phyloP scores from a whole-genome alignment of 73 alveolate species.

The Symbiodinium natans region DNA sequence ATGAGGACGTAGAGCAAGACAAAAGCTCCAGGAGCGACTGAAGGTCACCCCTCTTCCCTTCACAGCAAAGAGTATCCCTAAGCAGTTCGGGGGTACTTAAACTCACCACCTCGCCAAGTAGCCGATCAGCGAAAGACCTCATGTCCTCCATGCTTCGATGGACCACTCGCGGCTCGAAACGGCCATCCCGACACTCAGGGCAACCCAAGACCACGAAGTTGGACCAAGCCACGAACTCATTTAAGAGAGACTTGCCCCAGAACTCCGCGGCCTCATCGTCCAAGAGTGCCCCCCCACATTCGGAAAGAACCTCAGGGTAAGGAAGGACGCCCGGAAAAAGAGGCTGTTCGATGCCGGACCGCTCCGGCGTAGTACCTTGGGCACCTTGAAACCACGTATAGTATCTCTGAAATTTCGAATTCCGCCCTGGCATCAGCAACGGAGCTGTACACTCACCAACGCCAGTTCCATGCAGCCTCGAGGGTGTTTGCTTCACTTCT shows the following conservation, averaged over 20 bases:
- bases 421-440: background rate
- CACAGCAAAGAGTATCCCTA: background rate
- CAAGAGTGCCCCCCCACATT: background rate
- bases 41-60: background rate
- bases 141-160: background rate
- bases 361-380: conserved; percentile 17
- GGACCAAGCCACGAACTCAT: conserved; percentile 17
- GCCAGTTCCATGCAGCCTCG: background rate
- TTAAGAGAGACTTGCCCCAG: background rate
- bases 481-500: background rate
- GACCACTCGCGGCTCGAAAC: conserved; percentile 12
- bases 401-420: background rate
- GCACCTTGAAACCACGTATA: background rate
- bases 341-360: background rate
- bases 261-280: background rate
- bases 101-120: conserved; percentile 25
- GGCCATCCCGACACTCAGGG: conserved; percentile 11
- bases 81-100: background rate
- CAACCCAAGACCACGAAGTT: conserved; percentile 19
- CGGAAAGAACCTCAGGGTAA: conserved; percentile 15
- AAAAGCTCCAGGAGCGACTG: too few relatives aligned
- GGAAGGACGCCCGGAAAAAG: background rate
- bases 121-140: conserved; percentile 1
- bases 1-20: background rate
- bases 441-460: background rate